Percentiles rank a stretch among this genome's conserved stretches.
Conservation (phyloP, 2,329 filamentous ascomycete species). For the Torrubiella hemipterigena region DNA sequence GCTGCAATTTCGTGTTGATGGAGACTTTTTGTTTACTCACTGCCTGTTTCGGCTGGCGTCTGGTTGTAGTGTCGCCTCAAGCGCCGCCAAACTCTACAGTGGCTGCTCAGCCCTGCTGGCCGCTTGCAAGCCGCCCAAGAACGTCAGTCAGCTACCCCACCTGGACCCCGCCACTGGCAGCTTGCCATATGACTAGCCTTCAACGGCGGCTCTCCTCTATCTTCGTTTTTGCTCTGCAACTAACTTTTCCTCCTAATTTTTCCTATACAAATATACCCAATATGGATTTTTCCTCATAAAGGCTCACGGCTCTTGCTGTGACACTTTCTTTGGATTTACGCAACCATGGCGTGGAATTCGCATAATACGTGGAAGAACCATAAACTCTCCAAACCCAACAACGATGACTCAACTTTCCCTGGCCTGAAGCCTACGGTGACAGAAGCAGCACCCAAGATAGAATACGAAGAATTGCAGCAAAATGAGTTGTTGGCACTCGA, state of each 20-base stretch:
- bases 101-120: neutral
- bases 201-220: too few relatives aligned
- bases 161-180: constrained; percentile 1
- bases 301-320: constrained; percentile 43
- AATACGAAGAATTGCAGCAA: constrained; percentile 76
- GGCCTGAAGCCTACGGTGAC: constrained; percentile 33
- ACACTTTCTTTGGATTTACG: constrained; percentile 21
- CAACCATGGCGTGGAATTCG: constrained; percentile 41
- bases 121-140: constrained; percentile 1
- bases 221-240: too few relatives aligned
- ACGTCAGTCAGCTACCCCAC: neutral
- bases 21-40: too few relatives aligned
- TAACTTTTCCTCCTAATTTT: too few relatives aligned
- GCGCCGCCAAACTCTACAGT: neutral
- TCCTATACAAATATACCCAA: constrained; percentile 1
- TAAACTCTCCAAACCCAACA: constrained; percentile 25
- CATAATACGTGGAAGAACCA: constrained; percentile 35
- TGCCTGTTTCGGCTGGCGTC: neutral
- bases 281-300: constrained; percentile 37
- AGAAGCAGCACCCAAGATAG: constrained; percentile 31
- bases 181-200: too few relatives aligned
- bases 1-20: neutral
- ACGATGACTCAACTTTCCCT: constrained; percentile 38
- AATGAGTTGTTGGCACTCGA: constrained; percentile 78
- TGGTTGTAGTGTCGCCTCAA: neutral